Evolutionary conservation across 108 stramenopile species (phyloP).

Genomic region (Tribonema minus): DNA sequence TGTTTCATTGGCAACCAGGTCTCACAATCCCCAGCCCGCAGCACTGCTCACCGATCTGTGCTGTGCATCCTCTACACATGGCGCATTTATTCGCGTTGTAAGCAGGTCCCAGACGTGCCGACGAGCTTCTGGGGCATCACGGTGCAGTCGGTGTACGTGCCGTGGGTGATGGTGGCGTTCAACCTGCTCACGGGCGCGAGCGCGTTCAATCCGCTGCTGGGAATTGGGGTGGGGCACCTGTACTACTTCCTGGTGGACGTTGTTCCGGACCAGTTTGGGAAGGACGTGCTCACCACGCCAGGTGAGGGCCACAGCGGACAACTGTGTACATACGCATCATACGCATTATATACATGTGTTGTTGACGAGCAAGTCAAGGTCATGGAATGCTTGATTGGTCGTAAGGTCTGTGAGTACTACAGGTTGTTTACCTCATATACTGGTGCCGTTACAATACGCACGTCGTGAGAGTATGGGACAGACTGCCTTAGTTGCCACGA

Average conservation of each 20-base stretch:
- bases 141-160: conserved; percentile 44
- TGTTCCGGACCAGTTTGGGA: conserved; percentile 44
- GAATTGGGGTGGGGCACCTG: conserved; percentile 56
- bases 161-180: conserved; percentile 51
- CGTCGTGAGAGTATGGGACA: too few species aligned
- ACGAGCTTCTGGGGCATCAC: conserved; percentile 45
- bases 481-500: too few species aligned
- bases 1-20: too few species aligned
- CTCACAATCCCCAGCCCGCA: not conserved
- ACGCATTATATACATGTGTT: too few species aligned
- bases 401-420: too few species aligned
- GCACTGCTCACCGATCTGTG: not conserved
- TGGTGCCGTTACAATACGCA: too few species aligned
- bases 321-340: too few species aligned
- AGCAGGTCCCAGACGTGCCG: conserved; percentile 21
- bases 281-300: conserved; percentile 49
- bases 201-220: conserved; percentile 33
- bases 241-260: conserved; percentile 59
- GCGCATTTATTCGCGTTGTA: not conserved
- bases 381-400: too few species aligned
- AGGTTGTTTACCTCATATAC: too few species aligned
- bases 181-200: conserved; percentile 12
- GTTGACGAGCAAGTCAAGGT: too few species aligned
- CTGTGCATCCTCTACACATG: not conserved
- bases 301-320: too few species aligned